Percentiles rank a stretch among this genome's conserved stretches.
These are phyloP conservation scores for Vaccinium vitisidaea DNA, from an alignment of 148 eudicot species.

Conservation along the genomic window DNA sequence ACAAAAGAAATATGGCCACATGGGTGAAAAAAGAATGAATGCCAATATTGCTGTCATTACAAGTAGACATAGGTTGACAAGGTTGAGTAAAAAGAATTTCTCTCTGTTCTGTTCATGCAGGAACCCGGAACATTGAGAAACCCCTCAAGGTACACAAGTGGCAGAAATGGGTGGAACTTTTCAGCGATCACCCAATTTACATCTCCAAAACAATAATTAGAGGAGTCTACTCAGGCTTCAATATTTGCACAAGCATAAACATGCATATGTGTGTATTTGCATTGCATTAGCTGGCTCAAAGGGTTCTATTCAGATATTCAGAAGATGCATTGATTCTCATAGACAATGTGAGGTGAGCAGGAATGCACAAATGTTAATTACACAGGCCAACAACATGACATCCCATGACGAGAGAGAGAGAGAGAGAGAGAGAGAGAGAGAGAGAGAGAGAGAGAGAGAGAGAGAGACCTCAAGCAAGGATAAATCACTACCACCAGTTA, in stretches of 20 bases:
- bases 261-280: too few relatives aligned
- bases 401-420: background rate
- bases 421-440: slow-evolving; percentile 28
- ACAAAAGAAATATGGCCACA: background rate
- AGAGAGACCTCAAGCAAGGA: slow-evolving; percentile 79
- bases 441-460: slow-evolving; percentile 16
- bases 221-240: background rate
- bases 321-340: background rate
- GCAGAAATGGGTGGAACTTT: background rate
- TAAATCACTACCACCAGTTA: slow-evolving; percentile 94
- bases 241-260: background rate
- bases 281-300: background rate
- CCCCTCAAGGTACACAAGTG: background rate
- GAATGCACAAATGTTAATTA: background rate
- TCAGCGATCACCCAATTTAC: background rate
- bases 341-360: slow-evolving; percentile 13
- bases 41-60: background rate
- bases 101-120: background rate
- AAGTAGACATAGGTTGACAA: background rate
- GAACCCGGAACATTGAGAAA: background rate
- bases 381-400: background rate
- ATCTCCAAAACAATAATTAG: background rate
- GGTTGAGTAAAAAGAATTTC: background rate
- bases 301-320: background rate
- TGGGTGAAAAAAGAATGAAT: background rate